A percentile compares a stretch with the other conserved stretches of the same genome.
Evolutionary conservation across 371 early-diverging fungal species (phyloP).

Genomic region (Coemansia sp.): DNA sequence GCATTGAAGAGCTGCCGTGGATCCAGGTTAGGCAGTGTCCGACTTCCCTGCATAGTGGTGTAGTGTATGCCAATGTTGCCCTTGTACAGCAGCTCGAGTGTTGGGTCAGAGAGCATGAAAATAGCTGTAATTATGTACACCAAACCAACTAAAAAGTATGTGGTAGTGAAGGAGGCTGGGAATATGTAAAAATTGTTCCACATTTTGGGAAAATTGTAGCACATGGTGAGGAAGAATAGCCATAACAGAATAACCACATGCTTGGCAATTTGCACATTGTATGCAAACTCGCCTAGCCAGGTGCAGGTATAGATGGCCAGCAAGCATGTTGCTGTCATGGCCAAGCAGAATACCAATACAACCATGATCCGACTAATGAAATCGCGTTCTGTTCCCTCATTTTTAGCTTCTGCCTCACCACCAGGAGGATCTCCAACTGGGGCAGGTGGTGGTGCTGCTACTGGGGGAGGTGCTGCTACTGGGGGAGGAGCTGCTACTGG

Average conservation of each 20-base stretch:
- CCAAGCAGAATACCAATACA: conserved; percentile 2
- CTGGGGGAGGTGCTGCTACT: no score
- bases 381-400: no score
- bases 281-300: conserved; percentile 14
- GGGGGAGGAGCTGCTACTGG: no score
- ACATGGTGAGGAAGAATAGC: background rate
- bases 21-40: conserved; percentile 3
- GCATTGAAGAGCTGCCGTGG: background rate
- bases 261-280: conserved; percentile 13
- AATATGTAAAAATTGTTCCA: background rate
- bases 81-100: background rate
- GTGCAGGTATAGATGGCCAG: conserved; percentile 6
- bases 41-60: conserved; percentile 1
- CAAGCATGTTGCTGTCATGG: background rate
- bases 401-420: no score
- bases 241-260: conserved; percentile 7
- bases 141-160: conserved; percentile 2
- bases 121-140: background rate
- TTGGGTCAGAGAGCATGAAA: background rate
- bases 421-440: no score
- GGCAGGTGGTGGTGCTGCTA: no score
- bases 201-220: background rate
- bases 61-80: background rate
- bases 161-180: background rate
- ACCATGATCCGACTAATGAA: no score